Evolutionary conservation across 2,329 filamentous ascomycete genomes (phyloP).

Genomic region (Penicillium frequentans): DNA sequence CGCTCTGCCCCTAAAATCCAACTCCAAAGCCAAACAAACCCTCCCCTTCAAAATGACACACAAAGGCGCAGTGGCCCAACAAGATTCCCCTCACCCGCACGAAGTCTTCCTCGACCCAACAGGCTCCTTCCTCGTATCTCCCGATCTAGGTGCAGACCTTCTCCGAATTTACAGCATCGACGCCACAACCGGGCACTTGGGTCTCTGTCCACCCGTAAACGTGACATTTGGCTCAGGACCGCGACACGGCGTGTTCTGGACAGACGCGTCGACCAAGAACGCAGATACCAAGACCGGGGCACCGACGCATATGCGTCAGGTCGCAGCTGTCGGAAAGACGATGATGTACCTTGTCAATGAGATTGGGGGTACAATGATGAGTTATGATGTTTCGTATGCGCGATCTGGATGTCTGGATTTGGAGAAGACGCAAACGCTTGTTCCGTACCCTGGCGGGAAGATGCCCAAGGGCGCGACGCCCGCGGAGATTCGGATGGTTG

Average conservation of each 20-base stretch:
- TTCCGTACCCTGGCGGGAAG: conserved; percentile 26
- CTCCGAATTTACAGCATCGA: conserved; percentile 61
- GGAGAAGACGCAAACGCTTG: conserved; percentile 21
- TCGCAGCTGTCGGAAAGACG: conserved; percentile 18
- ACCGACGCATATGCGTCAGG: conserved; percentile 13
- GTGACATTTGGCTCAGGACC: conserved; percentile 60
- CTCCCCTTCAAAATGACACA: conserved; percentile 42
- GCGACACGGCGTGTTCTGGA: conserved; percentile 63
- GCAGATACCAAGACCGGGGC: neutral
- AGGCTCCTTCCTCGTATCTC: conserved; percentile 61
- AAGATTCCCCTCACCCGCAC: conserved; percentile 64
- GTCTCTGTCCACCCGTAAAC: conserved; percentile 44
- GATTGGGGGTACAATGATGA: conserved; percentile 53
- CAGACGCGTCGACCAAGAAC: conserved; percentile 8
- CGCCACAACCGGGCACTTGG: conserved; percentile 43
- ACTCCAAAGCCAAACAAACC: conserved; percentile 32
- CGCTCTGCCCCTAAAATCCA: conserved; percentile 25
- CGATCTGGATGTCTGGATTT: conserved; percentile 29
- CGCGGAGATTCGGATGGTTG: conserved; percentile 26
- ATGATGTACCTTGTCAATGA: conserved; percentile 56
- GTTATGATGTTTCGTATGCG: conserved; percentile 42
- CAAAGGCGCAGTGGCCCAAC: conserved; percentile 46
- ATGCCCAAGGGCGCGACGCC: conserved; percentile 30
- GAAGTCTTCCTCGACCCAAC: conserved; percentile 66
- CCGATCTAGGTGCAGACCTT: conserved; percentile 66